These are phyloP conservation scores for Cryptosporidium parvum DNA, from an alignment of 169 alveolate species.

Conservation along the genomic window DNA sequence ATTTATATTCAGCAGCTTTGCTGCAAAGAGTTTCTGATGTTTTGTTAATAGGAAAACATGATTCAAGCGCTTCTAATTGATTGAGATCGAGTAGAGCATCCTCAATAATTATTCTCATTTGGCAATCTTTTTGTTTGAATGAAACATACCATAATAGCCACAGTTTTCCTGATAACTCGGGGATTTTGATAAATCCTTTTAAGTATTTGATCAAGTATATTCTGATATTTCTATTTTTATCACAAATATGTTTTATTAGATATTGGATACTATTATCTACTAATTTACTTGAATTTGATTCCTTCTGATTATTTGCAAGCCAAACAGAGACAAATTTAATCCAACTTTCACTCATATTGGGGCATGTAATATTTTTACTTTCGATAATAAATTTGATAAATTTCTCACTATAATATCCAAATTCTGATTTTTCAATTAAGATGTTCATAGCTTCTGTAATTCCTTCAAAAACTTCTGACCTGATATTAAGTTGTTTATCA, in stretches of 20 bases:
- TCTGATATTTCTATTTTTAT: constrained; percentile 39
- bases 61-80: constrained; percentile 14
- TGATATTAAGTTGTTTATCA: constrained; percentile 19
- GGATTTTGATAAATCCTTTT: not conserved
- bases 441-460: not conserved
- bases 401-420: not conserved
- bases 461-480: not conserved
- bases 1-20: not conserved
- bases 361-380: constrained; percentile 8
- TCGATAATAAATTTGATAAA: constrained; percentile 13
- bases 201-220: constrained; percentile 6
- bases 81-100: constrained; percentile 23
- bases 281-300: not conserved
- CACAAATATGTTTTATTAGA: constrained; percentile 21
- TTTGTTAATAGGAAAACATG: not conserved
- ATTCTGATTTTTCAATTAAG: not conserved
- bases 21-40: not conserved
- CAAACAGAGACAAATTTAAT: constrained; percentile 8
- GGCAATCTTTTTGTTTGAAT: constrained; percentile 19
- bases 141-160: constrained; percentile 60
- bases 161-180: constrained; percentile 9
- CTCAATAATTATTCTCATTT: constrained; percentile 39
- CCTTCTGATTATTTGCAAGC: not conserved
- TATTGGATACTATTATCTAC: constrained; percentile 9
- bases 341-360: constrained; percentile 22